Evolutionary conservation across 257 asterid genomes (phyloP).

Genomic region (Solanum dulcamara): DNA sequence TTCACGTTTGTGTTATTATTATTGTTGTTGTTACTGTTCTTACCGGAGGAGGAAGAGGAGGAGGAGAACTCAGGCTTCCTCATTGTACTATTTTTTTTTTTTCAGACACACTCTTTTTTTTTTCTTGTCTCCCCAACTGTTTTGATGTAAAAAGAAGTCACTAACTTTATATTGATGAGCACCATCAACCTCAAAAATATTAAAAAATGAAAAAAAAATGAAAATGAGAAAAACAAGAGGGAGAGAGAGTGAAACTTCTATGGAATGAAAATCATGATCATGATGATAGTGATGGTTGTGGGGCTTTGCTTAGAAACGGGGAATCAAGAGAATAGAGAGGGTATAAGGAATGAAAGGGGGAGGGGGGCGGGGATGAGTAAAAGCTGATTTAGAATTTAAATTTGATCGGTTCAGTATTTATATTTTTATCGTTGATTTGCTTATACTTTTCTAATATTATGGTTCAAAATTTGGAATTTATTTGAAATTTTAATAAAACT

Average conservation of each 20-base stretch:
- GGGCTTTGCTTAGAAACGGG: conserved; percentile 60
- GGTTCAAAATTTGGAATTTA: not conserved
- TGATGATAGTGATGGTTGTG: conserved; percentile 43
- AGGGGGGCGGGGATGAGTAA: not conserved
- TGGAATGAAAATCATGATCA: conserved; percentile 32
- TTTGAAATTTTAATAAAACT: not conserved
- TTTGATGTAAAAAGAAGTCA: conserved; percentile 34
- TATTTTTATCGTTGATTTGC: accelerated
- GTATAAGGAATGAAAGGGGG: not conserved
- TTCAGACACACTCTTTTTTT: conserved; percentile 4
- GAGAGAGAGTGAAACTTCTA: conserved; percentile 11
- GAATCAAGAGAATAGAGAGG: conserved; percentile 4
- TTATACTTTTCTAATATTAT: not conserved
- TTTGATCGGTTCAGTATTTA: not conserved
- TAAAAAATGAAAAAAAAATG: not conserved
- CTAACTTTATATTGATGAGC: conserved; percentile 19
- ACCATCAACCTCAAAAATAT: not conserved
- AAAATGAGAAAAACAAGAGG: not conserved
- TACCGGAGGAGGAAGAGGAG: conserved; percentile 14
- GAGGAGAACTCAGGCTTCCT: conserved; percentile 31
- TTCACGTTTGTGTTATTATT: conserved; percentile 3
- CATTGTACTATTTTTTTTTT: conserved; percentile 16
- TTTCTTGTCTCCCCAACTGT: conserved; percentile 21
- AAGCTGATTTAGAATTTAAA: not conserved
- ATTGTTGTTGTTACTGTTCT: not conserved